A percentile compares a stretch with the other conserved stretches of the same genome.
phyloP scores from a whole-genome alignment of 164 flowering plant genomes.

The Sedum album region DNA sequence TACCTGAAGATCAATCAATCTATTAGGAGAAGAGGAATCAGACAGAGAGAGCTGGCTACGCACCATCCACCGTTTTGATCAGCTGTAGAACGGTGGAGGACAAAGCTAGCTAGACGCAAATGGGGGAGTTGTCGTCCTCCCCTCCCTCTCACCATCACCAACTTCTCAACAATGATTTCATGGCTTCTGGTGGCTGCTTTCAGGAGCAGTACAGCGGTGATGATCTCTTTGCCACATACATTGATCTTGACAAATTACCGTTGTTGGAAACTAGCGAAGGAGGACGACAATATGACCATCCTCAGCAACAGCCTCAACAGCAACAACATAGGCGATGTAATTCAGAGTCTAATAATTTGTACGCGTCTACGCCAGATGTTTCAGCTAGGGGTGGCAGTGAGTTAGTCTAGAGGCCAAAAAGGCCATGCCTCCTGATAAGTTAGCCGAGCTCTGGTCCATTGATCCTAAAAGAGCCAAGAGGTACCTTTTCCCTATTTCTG shows the following conservation, averaged over 20 bases:
- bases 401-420: conserved; percentile 35
- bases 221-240: conserved; percentile 38
- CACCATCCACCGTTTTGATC: neutral
- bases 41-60: neutral
- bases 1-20: neutral
- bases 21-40: neutral
- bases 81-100: neutral
- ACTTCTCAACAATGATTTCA: conserved; percentile 15
- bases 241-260: conserved; percentile 36
- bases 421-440: conserved; percentile 41
- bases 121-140: conserved; percentile 5
- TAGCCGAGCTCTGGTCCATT: conserved; percentile 34
- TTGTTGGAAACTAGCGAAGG: neutral
- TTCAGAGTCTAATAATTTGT: conserved; percentile 20
- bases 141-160: neutral
- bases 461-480: conserved; percentile 45
- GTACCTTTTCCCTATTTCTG: conserved; percentile 8
- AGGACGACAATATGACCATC: neutral
- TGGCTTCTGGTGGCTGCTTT: conserved; percentile 35
- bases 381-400: conserved; percentile 10
- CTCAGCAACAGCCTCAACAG: neutral
- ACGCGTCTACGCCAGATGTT: conserved; percentile 11
- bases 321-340: conserved; percentile 23
- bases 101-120: neutral
- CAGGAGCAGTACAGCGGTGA: conserved; percentile 70